Conservation (phyloP, 495 filamentous ascomycete genomes). For the Jackrogersella minutella region DNA sequence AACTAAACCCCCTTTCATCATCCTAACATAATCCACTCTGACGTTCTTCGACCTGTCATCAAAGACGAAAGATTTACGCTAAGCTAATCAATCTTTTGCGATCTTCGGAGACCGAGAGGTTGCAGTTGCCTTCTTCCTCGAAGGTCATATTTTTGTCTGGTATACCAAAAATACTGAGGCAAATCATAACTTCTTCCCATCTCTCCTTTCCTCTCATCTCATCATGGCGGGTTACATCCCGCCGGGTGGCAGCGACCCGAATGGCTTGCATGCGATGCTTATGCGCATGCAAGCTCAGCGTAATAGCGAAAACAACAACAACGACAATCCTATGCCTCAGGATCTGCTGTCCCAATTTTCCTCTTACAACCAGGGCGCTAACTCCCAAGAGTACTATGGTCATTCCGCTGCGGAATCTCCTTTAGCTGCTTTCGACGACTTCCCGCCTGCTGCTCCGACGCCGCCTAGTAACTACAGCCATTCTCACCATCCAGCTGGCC, state of each 20-base stretch:
- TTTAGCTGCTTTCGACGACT: constrained; percentile 45
- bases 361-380: constrained; percentile 45
- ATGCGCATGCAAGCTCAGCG: constrained; percentile 43
- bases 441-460: constrained; percentile 57
- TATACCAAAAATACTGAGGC: background rate
- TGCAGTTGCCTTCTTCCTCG: constrained; percentile 5
- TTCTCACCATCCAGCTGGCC: constrained; percentile 51
- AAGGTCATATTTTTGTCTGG: background rate
- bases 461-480: constrained; percentile 51
- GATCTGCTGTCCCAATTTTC: constrained; percentile 46
- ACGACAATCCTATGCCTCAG: constrained; percentile 32
- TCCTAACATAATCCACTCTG: background rate
- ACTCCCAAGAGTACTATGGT: constrained; percentile 50
- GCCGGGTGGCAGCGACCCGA: constrained; percentile 46
- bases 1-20: constrained; percentile 1
- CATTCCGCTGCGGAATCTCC: constrained; percentile 50
- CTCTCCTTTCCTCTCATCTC: background rate
- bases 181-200: background rate
- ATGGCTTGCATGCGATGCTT: constrained; percentile 44
- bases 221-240: constrained; percentile 57
- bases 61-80: background rate
- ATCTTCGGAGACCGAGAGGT: background rate
- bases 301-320: constrained; percentile 36
- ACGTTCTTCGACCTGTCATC: background rate
- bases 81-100: too few species aligned